These are phyloP conservation scores for Colletotrichum sp. DNA, from an alignment of 2,329 filamentous ascomycete genomes.

Conservation along the genomic window DNA sequence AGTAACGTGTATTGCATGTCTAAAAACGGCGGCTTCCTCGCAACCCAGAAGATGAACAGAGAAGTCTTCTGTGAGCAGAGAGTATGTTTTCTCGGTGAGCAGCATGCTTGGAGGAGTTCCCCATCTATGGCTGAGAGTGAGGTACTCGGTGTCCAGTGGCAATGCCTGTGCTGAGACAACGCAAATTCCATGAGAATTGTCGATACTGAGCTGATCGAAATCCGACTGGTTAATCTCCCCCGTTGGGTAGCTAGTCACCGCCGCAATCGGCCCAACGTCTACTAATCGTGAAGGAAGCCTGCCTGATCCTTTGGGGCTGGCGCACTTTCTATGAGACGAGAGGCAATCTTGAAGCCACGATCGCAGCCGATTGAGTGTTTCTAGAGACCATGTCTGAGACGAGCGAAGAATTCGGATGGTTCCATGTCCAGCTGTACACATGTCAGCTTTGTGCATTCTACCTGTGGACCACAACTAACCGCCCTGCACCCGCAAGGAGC, in stretches of 20 bases:
- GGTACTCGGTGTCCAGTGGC: not conserved
- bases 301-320: not conserved
- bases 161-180: not conserved
- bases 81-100: not conserved
- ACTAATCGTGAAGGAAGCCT: not conserved
- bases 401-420: not conserved
- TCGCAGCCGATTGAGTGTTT: not conserved
- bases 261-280: not conserved
- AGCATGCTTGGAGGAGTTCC: not conserved
- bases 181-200: not conserved
- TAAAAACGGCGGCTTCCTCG: not conserved
- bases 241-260: not conserved
- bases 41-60: not conserved
- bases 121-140: not conserved
- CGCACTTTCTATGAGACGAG: not conserved
- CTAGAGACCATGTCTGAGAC: not conserved
- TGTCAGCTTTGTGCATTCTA: not conserved
- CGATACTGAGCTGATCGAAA: not conserved
- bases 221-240: not conserved
- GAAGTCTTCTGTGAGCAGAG: not conserved
- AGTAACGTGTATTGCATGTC: not conserved
- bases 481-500: not conserved
- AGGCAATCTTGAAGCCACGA: not conserved
- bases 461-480: not conserved
- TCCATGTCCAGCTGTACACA: not conserved